Evolutionary conservation across 2,329 filamentous ascomycete genomes (phyloP).

Genomic region (Lizonia empirigonia): DNA sequence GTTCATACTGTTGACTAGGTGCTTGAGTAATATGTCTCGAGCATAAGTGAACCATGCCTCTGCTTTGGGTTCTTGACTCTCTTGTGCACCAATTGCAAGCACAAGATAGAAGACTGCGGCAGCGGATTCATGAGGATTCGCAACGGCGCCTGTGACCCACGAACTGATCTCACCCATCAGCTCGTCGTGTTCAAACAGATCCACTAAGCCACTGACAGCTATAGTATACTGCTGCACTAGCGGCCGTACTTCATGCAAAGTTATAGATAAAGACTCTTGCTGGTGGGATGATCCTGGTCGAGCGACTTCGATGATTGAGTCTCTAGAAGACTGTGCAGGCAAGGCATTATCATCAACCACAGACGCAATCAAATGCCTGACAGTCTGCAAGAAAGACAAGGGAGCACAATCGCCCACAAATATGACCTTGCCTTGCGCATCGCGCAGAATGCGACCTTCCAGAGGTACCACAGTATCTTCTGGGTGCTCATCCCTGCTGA

Average conservation of each 20-base stretch:
- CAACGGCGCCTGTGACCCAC: constrained; percentile 29
- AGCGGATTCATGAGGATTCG: constrained; percentile 48
- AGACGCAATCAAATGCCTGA: constrained; percentile 56
- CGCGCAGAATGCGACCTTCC: constrained; percentile 55
- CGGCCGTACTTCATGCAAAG: constrained; percentile 37
- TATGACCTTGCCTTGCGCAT: constrained; percentile 60
- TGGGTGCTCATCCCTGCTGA: constrained; percentile 45
- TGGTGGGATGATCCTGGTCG: constrained; percentile 26
- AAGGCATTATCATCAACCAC: constrained; percentile 33
- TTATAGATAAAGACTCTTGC: constrained; percentile 32
- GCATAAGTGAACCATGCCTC: constrained; percentile 57
- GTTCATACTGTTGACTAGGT: constrained; percentile 57
- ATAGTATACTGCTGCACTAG: constrained; percentile 51
- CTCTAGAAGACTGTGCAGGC: constrained; percentile 31
- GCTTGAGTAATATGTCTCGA: constrained; percentile 52
- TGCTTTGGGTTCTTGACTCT: constrained; percentile 49
- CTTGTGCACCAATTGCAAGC: constrained; percentile 57
- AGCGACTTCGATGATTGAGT: constrained; percentile 43
- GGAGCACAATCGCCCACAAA: constrained; percentile 62
- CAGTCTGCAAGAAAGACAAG: constrained; percentile 59
- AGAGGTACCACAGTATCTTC: constrained; percentile 51
- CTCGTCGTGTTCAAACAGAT: constrained; percentile 54
- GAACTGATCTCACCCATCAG: constrained; percentile 30
- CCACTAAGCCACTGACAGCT: constrained; percentile 56
- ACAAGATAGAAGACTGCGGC: constrained; percentile 59